Base-by-base conservation (phyloP, 75 land plant genomes). In the Sequoiadendron giganteum region DNA sequence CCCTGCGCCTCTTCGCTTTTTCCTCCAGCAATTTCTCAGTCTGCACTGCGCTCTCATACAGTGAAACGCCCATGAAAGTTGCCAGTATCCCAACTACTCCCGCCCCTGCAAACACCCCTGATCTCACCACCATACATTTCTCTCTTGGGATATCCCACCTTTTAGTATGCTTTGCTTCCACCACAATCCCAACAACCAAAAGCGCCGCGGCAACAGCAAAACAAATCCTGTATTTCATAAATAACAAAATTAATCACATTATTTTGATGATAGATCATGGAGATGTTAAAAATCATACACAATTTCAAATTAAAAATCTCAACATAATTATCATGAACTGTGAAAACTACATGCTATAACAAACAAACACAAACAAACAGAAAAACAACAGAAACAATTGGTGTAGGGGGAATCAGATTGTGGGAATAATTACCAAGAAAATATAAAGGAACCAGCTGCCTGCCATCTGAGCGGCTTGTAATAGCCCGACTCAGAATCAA, bases 151-250 rank as follows among this genome's bases (percentile, higher is more conserved):
- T 68, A 0, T 47, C 61, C 95, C 95, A 95, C 9, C 90, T 61
- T 9, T 47, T 88, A 15, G 90, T 73, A 54, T 95, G 96, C 1
- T 94, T 93, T 32, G 92, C 91, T 84, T 95, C 96, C 45, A 93
- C 91, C 18, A 92, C 91, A 3, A 95, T 65, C 5, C 94, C 94
- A 8, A 94, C 90, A 61, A 93, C 42, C 48, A 94, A 85, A 73
- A 94, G 85, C 36, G 93, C 90, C 56, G 91, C 93, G 14, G 88
- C 94, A 34, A 92, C 88, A 0, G 93, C 91, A 89, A 94, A 94
- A 45, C 90, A 88, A n/a, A 93, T 61, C 95, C 94, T 94, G 88
- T 3, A 61, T 58, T 58, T 25, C 65, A 19, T 25, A 25, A 5
- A 0, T 5, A 61, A 61, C 68, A 61, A 49, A 49, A 49, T 8